Base-by-base conservation (phyloP, 768 basidiomycete species). In the Agrocybe praecox region DNA sequence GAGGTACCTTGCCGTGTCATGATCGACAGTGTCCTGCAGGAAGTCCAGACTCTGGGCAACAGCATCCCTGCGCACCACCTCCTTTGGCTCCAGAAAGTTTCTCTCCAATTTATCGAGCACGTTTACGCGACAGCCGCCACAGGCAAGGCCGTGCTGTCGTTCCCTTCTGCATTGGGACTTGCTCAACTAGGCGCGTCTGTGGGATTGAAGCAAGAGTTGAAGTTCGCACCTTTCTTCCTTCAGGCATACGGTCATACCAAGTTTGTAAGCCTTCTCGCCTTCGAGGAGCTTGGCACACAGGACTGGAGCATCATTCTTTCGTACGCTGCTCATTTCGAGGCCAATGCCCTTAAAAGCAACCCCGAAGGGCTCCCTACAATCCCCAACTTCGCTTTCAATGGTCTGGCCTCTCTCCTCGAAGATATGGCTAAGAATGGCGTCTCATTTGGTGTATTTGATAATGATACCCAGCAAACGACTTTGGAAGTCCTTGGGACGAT, bases 291-390 rank as follows among this genome's bases (percentile, higher is more conserved):
- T 44, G 58, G 63, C 0, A 2, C 61, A 0, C 59, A 68, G 7
- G 83, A 86, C 36, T 81, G 83, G 74, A 78, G 79, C 42, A 65
- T 77, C 7, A 60, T 89, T 17, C 60, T 80, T 1, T 75, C 74
- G 24, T 76, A 79, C 7, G 74, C 80, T 2, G 63, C 72, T 8
- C 67, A 76, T 23, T 65, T 74, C 24, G 75, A 76, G 51, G 62
- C 67, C 12, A 71, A 72, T 6, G 55, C 62, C n/a, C 55, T 67
- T 7, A 60, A 70, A 17, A 66, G 63, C 9, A 69, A 65, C 34
- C 68, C 67, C 5, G 55, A 55, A 19, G 43, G 60, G 9, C 56
- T 65, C 18, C 57, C 55, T 11, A 11, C 56, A 11, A 46, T 73
- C 7, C 63, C 67, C 7, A 60, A 64, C 22, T 73, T 66, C 43